Evolutionary conservation across 495 filamentous ascomycete genomes (phyloP).

Genomic region (Neurospora sp.): DNA sequence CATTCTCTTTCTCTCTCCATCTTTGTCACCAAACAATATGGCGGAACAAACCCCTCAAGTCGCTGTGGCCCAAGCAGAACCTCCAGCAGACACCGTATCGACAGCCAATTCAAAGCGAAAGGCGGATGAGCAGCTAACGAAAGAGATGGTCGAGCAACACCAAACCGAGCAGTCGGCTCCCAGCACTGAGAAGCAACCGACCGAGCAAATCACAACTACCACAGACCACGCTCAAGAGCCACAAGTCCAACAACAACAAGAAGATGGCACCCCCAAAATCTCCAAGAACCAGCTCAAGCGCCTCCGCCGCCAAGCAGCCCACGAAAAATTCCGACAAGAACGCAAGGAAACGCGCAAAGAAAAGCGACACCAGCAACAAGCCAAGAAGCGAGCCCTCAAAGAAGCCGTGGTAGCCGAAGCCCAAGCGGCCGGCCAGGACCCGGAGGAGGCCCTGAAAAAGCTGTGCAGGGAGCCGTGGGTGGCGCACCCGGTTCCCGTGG

Average conservation of each 20-base stretch:
- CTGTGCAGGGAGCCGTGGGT: conserved; percentile 17
- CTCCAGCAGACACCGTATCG: background rate
- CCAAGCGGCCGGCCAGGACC: conserved; percentile 29
- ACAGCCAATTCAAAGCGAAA: conserved; percentile 20
- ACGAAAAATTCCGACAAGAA: conserved; percentile 56
- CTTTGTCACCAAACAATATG: background rate
- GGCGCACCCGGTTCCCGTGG: conserved; percentile 51
- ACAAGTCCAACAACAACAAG: background rate
- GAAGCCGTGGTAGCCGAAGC: conserved; percentile 32
- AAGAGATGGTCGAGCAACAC: conserved; percentile 6
- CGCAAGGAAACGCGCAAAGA: conserved; percentile 65
- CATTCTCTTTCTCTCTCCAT: background rate
- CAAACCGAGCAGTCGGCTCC: conserved; percentile 5
- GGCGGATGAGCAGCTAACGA: conserved; percentile 16
- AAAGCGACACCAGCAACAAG: conserved; percentile 54
- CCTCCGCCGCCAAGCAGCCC: conserved; percentile 50
- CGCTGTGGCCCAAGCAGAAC: background rate
- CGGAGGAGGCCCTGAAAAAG: conserved; percentile 3
- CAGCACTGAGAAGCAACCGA: background rate
- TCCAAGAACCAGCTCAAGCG: conserved; percentile 83
- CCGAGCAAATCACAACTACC: background rate
- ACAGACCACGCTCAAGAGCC: background rate
- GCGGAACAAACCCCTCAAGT: background rate
- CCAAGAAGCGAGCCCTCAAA: conserved; percentile 38
- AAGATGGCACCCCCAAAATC: conserved; percentile 22